Base-by-base conservation (phyloP, 1,284 basidiomycete species). In the Ustilago bromivora region DNA sequence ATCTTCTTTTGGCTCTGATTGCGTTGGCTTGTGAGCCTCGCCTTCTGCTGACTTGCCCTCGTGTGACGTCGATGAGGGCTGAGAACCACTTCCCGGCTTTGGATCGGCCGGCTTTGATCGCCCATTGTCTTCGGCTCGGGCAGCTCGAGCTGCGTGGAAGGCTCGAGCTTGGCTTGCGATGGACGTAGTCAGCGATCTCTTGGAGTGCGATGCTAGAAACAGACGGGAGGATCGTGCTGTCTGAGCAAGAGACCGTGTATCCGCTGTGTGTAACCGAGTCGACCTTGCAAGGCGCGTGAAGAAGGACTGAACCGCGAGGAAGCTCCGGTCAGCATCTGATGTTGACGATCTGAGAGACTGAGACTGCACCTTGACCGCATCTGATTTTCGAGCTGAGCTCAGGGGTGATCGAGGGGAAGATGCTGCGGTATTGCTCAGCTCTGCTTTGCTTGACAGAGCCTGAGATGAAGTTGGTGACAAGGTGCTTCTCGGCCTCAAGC, bases 271-370 rank as follows among this genome's bases (percentile, higher is more conserved):
- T 8, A 15, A 32, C 23, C 34, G 5, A 8, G 43, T 13, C 0
- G 63, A 43, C 28, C 47, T 51, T 3, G 60, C 61, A 11, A 61
- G 61, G 1, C 57, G 46, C 9, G 61, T 36, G 28, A 73, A 73
- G 51, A 61, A 73, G 12, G 71, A 60, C 38, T 61, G 71, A 15
- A 73, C 65, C 28, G 61, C 65, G 3, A 73, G 54, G 19, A 68
- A 73, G 57, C 71, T 67, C 31, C 32, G 13, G 5, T 31, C 41
- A n/a, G 63, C 46, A 28, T 61, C 28, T 11, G n/a, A 34, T 10
- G 7, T 17, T 13, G 38, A n/a, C 19, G 43, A 15, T 23, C n/a
- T 19, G 13, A 17, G n/a, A 11, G 3, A 46, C 19, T 4, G 43
- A 19, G n/a, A 1, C n/a, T 19, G n/a, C 7, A 19, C 17, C 15